Evolutionary conservation across 2,329 filamentous ascomycete species (phyloP).

Genomic region (Paracoccidioides lutzii): DNA sequence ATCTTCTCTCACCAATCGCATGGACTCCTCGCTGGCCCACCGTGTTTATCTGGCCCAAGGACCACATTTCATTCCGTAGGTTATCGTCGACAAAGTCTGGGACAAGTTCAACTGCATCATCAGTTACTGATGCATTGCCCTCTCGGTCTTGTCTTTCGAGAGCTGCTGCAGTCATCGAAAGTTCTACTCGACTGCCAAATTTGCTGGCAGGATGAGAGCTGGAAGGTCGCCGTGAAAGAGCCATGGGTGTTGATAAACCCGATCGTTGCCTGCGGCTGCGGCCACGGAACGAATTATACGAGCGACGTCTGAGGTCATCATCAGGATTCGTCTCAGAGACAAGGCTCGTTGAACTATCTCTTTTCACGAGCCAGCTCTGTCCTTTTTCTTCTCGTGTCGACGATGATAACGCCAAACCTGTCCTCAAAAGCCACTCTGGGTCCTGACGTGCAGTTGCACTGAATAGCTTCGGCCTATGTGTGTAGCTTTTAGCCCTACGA

Average conservation of each 20-base stretch:
- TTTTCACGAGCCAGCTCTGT: constrained; percentile 47
- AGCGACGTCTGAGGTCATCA: constrained; percentile 14
- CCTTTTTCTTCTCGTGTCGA: constrained; percentile 48
- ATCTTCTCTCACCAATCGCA: constrained; percentile 8
- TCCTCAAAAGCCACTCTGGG: constrained; percentile 48
- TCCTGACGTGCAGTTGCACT: constrained; percentile 18
- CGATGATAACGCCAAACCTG: constrained; percentile 43
- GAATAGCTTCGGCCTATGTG: constrained; percentile 4
- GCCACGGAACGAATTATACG: constrained; percentile 15
- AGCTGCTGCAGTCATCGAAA: constrained; percentile 24
- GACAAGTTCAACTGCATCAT: constrained; percentile 13
- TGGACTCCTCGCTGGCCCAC: constrained; percentile 10
- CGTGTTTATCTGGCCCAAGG: not conserved
- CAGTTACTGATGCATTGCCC: constrained; percentile 11
- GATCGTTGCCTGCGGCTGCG: constrained; percentile 22
- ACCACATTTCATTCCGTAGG: constrained; percentile 27
- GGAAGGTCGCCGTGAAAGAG: constrained; percentile 21
- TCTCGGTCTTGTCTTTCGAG: constrained; percentile 5
- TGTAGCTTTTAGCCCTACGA: constrained; percentile 7
- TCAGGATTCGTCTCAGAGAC: constrained; percentile 28
- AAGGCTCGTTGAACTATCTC: constrained; percentile 44
- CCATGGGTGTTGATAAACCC: constrained; percentile 24
- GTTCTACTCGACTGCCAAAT: constrained; percentile 22
- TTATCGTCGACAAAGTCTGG: constrained; percentile 41
- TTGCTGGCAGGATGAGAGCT: constrained; percentile 22